Percentiles rank a stretch among this genome's conserved stretches.
phyloP scores from a whole-genome alignment of 768 basidiomycete species.

The Russula dissimulans region DNA sequence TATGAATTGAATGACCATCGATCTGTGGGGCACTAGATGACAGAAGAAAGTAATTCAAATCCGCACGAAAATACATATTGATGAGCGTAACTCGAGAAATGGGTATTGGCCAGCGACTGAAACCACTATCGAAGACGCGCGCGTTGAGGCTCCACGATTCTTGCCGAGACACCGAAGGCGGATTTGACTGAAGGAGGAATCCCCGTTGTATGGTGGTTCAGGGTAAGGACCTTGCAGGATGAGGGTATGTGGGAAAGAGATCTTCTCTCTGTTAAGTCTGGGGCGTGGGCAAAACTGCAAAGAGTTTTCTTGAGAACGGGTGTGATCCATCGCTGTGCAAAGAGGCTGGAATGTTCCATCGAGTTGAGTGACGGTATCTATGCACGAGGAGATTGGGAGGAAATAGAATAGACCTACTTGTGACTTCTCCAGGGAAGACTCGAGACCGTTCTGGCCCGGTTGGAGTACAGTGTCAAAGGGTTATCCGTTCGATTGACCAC shows the following conservation, averaged over 20 bases:
- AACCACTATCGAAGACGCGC: background rate
- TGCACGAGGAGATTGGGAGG: constrained; percentile 5
- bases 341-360: background rate
- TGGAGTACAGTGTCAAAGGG: background rate
- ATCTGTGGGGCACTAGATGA: background rate
- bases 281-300: background rate
- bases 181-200: background rate
- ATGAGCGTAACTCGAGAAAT: background rate
- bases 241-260: background rate
- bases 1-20: too few species aligned
- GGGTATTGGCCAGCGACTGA: background rate
- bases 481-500: background rate
- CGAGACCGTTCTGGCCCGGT: background rate
- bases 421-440: background rate
- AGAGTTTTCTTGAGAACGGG: background rate
- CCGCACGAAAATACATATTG: too few species aligned
- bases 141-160: background rate
- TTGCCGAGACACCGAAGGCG: background rate
- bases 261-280: background rate
- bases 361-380: constrained; percentile 4
- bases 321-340: background rate
- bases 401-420: background rate
- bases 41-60: background rate
- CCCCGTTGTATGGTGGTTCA: background rate
- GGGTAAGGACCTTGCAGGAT: background rate